A percentile compares a stretch with the other conserved stretches of the same genome.
phyloP scores from a whole-genome alignment of 371 early-diverging fungal species.

The Circinella minor region DNA sequence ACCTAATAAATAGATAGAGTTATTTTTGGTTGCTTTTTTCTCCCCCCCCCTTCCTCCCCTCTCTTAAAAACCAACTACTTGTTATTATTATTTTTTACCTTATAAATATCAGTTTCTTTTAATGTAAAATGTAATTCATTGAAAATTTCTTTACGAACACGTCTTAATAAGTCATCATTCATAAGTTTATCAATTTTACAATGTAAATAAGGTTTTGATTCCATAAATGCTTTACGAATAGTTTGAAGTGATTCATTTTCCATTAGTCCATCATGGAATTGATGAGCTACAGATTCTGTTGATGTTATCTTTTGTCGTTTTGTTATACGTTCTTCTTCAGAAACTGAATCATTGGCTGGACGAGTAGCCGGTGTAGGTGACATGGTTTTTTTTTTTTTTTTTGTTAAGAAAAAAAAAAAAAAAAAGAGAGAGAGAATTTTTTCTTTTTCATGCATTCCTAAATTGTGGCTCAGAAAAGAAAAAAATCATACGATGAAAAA shows the following conservation, averaged over 20 bases:
- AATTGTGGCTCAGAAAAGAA: conserved; percentile 1
- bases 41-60: too few relatives aligned
- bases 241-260: conserved; percentile 18
- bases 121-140: conserved; percentile 64
- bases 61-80: too few relatives aligned
- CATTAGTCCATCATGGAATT: conserved; percentile 38
- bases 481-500: too few relatives aligned
- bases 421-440: background rate
- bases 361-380: conserved; percentile 6
- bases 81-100: conserved; percentile 50
- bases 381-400: background rate
- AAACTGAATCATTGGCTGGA: background rate
- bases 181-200: conserved; percentile 63
- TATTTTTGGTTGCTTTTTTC: background rate
- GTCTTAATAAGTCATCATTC: conserved; percentile 59
- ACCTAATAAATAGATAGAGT: conserved; percentile 19
- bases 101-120: conserved; percentile 85
- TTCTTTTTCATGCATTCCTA: background rate
- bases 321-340: background rate
- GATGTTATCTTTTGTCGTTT: conserved; percentile 20
- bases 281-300: background rate
- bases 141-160: conserved; percentile 69
- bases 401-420: background rate
- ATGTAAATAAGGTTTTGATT: conserved; percentile 70
- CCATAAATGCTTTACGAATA: conserved; percentile 40